Evolutionary conservation across 805 yeast genomes (phyloP).

Genomic region (Candida sonorensis): DNA sequence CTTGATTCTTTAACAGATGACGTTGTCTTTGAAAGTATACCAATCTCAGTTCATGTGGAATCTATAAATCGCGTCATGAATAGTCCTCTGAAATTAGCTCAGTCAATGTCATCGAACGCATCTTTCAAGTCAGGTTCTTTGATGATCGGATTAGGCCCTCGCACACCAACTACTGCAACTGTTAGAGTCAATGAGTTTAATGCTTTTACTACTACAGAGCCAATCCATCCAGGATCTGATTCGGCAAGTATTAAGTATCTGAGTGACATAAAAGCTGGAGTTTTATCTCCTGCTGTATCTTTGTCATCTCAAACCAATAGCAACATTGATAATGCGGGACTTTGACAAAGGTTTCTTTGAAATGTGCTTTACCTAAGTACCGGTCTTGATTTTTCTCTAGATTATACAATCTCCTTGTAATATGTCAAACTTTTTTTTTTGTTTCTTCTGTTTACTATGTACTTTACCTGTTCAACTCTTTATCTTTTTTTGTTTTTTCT

Average conservation of each 20-base stretch:
- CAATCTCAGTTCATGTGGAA: slow-evolving; percentile 12
- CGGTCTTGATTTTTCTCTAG: no score
- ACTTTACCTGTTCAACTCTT: no score
- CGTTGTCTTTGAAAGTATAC: slow-evolving; percentile 5
- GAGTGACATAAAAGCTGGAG: slow-evolving; percentile 16
- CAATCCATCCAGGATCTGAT: no score
- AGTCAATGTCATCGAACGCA: slow-evolving; percentile 14
- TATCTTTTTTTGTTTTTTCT: background rate
- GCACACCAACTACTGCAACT: slow-evolving; percentile 12
- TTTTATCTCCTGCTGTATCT: slow-evolving; percentile 6
- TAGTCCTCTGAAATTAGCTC: slow-evolving; percentile 14
- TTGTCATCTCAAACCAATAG: slow-evolving; percentile 2
- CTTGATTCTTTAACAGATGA: slow-evolving; percentile 11
- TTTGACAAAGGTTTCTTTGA: no score
- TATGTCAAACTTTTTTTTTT: no score
- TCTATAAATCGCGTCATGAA: slow-evolving; percentile 12
- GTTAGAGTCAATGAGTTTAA: slow-evolving; percentile 12
- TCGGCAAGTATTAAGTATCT: slow-evolving; percentile 16
- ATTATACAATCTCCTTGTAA: no score
- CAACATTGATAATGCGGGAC: background rate
- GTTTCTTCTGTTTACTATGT: no score
- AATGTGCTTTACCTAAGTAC: no score
- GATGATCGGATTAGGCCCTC: slow-evolving; percentile 13
- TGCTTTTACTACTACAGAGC: slow-evolving; percentile 15
- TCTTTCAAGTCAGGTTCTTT: slow-evolving; percentile 13